phyloP scores from a whole-genome alignment of 148 eudicot species.

The Diospyros kaki region DNA sequence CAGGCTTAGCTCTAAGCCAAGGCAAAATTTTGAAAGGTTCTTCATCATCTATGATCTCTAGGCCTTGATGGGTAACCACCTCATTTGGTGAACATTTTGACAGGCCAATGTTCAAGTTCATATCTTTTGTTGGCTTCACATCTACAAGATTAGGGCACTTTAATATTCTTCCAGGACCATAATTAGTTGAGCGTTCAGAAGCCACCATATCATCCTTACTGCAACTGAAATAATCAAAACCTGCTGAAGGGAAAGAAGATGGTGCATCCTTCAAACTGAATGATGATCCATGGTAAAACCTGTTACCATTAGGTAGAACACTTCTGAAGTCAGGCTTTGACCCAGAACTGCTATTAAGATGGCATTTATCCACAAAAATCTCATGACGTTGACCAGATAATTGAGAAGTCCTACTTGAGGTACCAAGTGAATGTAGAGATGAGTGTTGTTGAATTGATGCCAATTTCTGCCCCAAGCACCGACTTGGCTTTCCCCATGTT shows the following conservation, averaged over 20 bases:
- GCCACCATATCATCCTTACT: constrained; percentile 33
- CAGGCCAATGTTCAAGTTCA: constrained; percentile 51
- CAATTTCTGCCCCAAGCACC: constrained; percentile 32
- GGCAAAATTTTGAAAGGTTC: constrained; percentile 42
- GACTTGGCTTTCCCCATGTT: constrained; percentile 37
- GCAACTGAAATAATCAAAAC: constrained; percentile 38
- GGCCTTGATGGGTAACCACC: constrained; percentile 21
- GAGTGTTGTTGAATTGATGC: constrained; percentile 34
- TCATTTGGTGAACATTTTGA: constrained; percentile 30
- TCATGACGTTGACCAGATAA: constrained; percentile 34
- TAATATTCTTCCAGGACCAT: constrained; percentile 25
- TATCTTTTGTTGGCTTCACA: constrained; percentile 36
- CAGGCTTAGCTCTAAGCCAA: constrained; percentile 54
- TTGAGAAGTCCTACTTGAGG: constrained; percentile 29
- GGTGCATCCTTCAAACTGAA: constrained; percentile 33
- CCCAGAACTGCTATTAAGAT: constrained; percentile 28
- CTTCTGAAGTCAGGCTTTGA: constrained; percentile 27
- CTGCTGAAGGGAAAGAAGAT: constrained; percentile 23
- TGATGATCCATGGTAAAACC: constrained; percentile 46
- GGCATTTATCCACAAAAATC: constrained; percentile 32
- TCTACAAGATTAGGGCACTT: constrained; percentile 26
- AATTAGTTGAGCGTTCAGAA: constrained; percentile 17
- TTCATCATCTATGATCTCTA: constrained; percentile 24
- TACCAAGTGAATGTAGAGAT: constrained; percentile 25
- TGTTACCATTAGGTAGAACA: constrained; percentile 28